phyloP scores from a whole-genome alignment of 768 basidiomycete genomes.

The Cantharellus cinnabarinus region DNA sequence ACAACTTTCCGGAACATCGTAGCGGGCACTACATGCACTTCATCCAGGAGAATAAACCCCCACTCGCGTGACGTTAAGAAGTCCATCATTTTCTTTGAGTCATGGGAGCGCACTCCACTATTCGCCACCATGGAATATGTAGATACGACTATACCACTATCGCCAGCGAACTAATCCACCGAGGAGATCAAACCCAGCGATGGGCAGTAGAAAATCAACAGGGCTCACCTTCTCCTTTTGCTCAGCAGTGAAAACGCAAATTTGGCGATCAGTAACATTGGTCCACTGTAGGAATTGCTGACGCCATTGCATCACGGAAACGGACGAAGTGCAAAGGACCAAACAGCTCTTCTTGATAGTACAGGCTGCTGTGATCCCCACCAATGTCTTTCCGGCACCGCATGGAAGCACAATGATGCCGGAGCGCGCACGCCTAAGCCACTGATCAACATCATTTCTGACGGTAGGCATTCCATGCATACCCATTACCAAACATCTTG shows the following conservation, averaged over 20 bases:
- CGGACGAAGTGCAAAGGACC: slow-evolving; percentile 86
- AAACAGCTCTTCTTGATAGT: slow-evolving; percentile 98
- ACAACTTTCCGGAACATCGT: slow-evolving; percentile 97
- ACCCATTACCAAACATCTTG: slow-evolving; percentile 99
- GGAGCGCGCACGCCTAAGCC: slow-evolving; percentile 69
- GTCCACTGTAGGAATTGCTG: slow-evolving; percentile 98
- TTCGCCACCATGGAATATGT: slow-evolving; percentile 99
- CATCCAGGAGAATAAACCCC: slow-evolving; percentile 95
- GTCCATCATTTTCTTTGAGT: slow-evolving; percentile 99
- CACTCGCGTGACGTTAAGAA: slow-evolving; percentile 95
- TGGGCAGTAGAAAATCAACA: neutral
- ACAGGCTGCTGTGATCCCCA: slow-evolving; percentile 98
- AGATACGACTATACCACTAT: slow-evolving; percentile 94
- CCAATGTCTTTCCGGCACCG: slow-evolving; percentile 95
- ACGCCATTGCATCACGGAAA: slow-evolving; percentile 89
- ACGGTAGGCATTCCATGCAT: slow-evolving; percentile 9
- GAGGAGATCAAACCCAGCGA: too few relatives aligned
- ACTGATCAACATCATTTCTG: neutral
- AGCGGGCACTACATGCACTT: slow-evolving; percentile 97
- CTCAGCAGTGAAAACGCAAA: slow-evolving; percentile 92
- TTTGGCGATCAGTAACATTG: slow-evolving; percentile 89
- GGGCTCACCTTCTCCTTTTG: slow-evolving; percentile 73
- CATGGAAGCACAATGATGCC: slow-evolving; percentile 98
- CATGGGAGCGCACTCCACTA: slow-evolving; percentile 94
- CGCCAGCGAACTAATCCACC: slow-evolving; percentile 62